Evolutionary conservation across 176 grass and related monocot species (phyloP).

Genomic region (Puccinellia tenuiflora): DNA sequence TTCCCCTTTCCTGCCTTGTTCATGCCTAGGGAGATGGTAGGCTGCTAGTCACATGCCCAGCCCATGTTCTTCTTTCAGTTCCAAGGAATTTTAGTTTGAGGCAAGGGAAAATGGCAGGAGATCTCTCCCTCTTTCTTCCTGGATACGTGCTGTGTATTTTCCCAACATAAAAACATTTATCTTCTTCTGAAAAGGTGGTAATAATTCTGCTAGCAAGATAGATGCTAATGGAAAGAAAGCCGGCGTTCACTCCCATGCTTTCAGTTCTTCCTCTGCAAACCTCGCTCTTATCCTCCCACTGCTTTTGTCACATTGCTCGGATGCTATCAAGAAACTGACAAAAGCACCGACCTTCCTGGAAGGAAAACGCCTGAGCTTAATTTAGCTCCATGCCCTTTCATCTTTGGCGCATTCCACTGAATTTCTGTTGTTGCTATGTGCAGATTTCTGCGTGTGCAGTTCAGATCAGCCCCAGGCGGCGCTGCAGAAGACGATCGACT

Average conservation of each 20-base stretch:
- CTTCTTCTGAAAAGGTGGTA: background rate
- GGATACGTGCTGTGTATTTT: background rate
- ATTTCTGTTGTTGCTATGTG: too few species aligned
- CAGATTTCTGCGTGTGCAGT: conserved; percentile 93
- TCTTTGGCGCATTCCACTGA: background rate
- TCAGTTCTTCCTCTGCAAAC: background rate
- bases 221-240: background rate
- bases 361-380: background rate
- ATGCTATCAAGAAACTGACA: background rate
- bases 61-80: background rate
- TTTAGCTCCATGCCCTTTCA: too few species aligned
- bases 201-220: background rate
- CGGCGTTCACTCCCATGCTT: background rate
- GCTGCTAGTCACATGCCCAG: too few species aligned
- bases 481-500: conserved; percentile 92
- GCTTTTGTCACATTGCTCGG: conserved; percentile 13
- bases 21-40: too few species aligned
- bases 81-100: background rate
- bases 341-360: background rate
- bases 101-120: background rate
- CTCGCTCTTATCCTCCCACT: background rate
- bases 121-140: background rate
- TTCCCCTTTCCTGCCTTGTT: background rate
- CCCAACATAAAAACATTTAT: background rate
- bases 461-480: conserved; percentile 40